Conservation (phyloP, 2,329 filamentous ascomycete genomes). For the Sphaerulina populicola region DNA sequence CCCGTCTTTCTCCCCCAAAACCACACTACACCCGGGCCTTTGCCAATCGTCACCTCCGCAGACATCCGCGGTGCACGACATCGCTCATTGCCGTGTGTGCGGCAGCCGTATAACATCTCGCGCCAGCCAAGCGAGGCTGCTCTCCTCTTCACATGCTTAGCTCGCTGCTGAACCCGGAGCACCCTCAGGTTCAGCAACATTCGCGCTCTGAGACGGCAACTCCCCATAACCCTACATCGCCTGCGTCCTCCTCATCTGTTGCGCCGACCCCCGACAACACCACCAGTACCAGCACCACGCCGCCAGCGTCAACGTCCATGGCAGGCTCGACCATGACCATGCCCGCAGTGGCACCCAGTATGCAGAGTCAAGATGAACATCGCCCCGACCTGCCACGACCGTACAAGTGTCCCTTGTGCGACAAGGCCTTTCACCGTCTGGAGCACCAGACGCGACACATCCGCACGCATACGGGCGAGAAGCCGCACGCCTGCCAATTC, state of each 20-base stretch:
- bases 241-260: slow-evolving; percentile 1
- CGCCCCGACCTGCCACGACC: slow-evolving; percentile 81
- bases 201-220: slow-evolving; percentile 1
- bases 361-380: slow-evolving; percentile 58
- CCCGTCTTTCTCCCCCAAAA: neutral
- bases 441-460: slow-evolving; percentile 93
- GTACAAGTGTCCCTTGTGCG: slow-evolving; percentile 97
- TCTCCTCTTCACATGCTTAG: slow-evolving; percentile 26
- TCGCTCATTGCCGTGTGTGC: neutral
- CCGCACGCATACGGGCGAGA: slow-evolving; percentile 94
- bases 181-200: slow-evolving; percentile 20
- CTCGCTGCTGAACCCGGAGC: slow-evolving; percentile 28
- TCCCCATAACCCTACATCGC: slow-evolving; percentile 6
- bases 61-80: slow-evolving; percentile 7
- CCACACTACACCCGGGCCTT: neutral
- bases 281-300: slow-evolving; percentile 6
- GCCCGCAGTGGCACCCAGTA: slow-evolving; percentile 46
- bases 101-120: slow-evolving; percentile 2
- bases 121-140: slow-evolving; percentile 9
- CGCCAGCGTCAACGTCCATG: slow-evolving; percentile 21
- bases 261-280: slow-evolving; percentile 6
- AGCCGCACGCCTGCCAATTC: slow-evolving; percentile 92
- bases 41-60: slow-evolving; percentile 7
- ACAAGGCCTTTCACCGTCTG: slow-evolving; percentile 95
- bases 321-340: slow-evolving; percentile 42